Evolutionary conservation across 495 filamentous ascomycete species (phyloP).

Genomic region (Neurospora hispaniola): DNA sequence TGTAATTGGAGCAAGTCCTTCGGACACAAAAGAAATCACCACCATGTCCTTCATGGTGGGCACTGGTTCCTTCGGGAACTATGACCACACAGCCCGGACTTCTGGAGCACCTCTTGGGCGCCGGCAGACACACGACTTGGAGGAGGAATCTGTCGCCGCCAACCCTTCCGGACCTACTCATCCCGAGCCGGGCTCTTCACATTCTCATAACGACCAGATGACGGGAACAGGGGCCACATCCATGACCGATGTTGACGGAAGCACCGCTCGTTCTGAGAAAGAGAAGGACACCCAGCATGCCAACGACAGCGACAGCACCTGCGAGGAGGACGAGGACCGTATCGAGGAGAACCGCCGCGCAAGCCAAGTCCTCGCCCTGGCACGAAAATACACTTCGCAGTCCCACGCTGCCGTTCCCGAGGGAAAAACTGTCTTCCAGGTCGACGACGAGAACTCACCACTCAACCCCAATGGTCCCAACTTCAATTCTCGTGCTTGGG

Average conservation of each 20-base stretch:
- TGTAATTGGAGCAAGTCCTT: not conserved
- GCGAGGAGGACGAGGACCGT: conserved; percentile 26
- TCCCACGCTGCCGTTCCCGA: conserved; percentile 22
- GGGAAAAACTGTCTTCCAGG: conserved; percentile 27
- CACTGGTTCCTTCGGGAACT: conserved; percentile 31
- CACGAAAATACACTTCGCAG: conserved; percentile 33
- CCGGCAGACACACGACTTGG: conserved; percentile 15
- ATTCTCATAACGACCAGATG: conserved; percentile 13
- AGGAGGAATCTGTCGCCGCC: conserved; percentile 1
- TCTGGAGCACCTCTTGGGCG: conserved; percentile 18
- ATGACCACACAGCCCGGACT: conserved; percentile 33
- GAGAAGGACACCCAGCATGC: conserved; percentile 16
- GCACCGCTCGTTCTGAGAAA: conserved; percentile 3
- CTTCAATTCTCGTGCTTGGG: conserved; percentile 45
- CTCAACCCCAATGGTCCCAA: conserved; percentile 42
- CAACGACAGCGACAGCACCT: conserved; percentile 17
- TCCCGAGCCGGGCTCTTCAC: conserved; percentile 8
- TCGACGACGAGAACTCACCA: conserved; percentile 29
- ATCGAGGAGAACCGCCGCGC: conserved; percentile 30
- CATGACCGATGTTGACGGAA: conserved; percentile 22
- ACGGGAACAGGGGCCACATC: conserved; percentile 25
- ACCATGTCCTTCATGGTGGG: conserved; percentile 35
- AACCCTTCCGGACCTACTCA: not conserved
- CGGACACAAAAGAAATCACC: not conserved
- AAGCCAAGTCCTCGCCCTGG: conserved; percentile 35